phyloP scores from a whole-genome alignment of 2,329 filamentous ascomycete species.

The Trichophyton verrucosum region DNA sequence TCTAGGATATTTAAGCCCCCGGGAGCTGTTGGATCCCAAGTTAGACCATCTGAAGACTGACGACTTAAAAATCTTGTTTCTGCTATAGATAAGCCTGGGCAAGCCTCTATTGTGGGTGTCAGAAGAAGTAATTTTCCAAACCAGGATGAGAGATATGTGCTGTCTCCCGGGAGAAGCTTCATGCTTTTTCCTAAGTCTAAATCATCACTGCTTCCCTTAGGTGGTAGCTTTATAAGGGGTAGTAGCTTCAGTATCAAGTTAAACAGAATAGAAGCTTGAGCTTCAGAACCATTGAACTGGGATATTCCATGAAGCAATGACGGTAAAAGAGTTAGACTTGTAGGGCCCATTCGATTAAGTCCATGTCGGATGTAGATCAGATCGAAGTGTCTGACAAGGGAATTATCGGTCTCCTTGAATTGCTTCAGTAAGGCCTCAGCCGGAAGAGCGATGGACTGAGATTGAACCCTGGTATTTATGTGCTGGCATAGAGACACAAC shows the following conservation, averaged over 20 bases:
- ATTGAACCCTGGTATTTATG: slow-evolving; percentile 52
- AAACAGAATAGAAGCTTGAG: slow-evolving; percentile 57
- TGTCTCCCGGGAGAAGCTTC: slow-evolving; percentile 58
- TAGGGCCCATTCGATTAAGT: slow-evolving; percentile 46
- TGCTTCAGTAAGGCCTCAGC: slow-evolving; percentile 76
- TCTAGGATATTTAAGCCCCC: slow-evolving; percentile 55
- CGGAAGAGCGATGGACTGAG: slow-evolving; percentile 59
- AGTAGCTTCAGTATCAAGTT: slow-evolving; percentile 70
- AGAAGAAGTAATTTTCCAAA: slow-evolving; percentile 67
- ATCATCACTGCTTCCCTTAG: slow-evolving; percentile 69
- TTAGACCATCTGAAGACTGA: slow-evolving; percentile 34
- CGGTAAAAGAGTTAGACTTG: slow-evolving; percentile 59
- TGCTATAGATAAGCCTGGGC: slow-evolving; percentile 50
- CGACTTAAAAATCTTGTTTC: slow-evolving; percentile 61
- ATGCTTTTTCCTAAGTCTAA: slow-evolving; percentile 51
- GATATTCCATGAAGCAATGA: slow-evolving; percentile 53
- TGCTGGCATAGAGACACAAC: slow-evolving; percentile 61
- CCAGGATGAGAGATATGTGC: slow-evolving; percentile 59
- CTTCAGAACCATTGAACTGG: slow-evolving; percentile 23
- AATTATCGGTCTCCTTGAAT: slow-evolving; percentile 65
- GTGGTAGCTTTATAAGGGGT: slow-evolving; percentile 53
- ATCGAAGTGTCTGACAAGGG: slow-evolving; percentile 77
- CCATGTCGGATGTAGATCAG: slow-evolving; percentile 83
- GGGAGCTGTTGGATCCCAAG: slow-evolving; percentile 50
- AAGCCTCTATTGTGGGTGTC: slow-evolving; percentile 37